Base-by-base conservation (phyloP, 2,329 filamentous ascomycete genomes). In the Aureobasidium vineae region DNA sequence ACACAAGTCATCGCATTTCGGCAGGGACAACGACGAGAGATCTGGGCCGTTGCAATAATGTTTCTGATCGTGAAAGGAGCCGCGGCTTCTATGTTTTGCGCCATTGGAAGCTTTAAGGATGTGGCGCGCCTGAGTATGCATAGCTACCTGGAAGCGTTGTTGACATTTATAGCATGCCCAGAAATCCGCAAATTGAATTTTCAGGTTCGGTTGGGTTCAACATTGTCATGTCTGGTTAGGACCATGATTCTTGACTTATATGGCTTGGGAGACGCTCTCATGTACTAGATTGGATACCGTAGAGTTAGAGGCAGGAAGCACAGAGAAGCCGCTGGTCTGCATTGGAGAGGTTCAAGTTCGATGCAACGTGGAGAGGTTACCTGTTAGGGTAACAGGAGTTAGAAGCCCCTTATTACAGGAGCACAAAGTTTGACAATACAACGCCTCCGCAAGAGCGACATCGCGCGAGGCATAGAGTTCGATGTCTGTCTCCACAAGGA, bases 71-170 rank as follows among this genome's bases (percentile, higher is more conserved):
- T 45, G 54, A 31, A 16, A 5, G 26, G 19, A 31, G 21, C 23
- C 38, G 38, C 23, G 38, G 36, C 54, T 45, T 59, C 38, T 26
- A 31, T 59, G 16, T 31, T 45, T 5, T 31, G 10, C 38, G 23
- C 54, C 54, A 59, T 59, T 59, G 54, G 54, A 45, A 43, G 38
- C 54, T 59, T 45, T 59, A 45, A 45, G 54, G 54, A 33, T 43
- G 54, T 59, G 54, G 54, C 54, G 54, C 38, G 8, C 23, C 54
- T 43, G 54, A 59, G 38, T 7, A 21, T 15, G 38, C 38, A 43
- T 59, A 38, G 54, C 54, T 31, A 45, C 54, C 54, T 59, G 54
- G 31, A 43, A 43, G 5, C 38, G 38, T 11, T 59, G 23, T 43
- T 43, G 16, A 59, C 54, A 59, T 43, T 59, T 7, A 56, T 26